Evolutionary conservation across 306 rosid species (phyloP).

Genomic region (Morella rubra): DNA sequence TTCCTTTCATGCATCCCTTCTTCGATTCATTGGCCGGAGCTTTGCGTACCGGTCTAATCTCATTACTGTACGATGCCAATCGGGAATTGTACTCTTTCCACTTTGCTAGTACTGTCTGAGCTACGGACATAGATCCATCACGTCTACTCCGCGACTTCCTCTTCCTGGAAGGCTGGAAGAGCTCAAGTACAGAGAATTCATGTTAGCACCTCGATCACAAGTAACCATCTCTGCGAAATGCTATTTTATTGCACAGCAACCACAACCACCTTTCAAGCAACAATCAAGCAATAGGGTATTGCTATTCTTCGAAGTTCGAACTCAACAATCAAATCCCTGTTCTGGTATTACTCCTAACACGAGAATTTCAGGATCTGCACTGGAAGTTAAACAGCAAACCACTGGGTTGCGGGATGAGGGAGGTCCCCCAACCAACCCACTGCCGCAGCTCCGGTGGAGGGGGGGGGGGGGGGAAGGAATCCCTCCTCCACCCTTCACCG

Average conservation of each 20-base stretch:
- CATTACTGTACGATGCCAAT: conserved; percentile 29
- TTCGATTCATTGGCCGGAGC: conserved; percentile 78
- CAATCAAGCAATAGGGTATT: conserved; percentile 3
- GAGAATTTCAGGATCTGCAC: conserved; percentile 35
- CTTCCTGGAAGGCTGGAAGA: conserved; percentile 68
- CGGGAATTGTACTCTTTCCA: conserved; percentile 62
- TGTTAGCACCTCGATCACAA: conserved; percentile 34
- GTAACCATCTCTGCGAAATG: conserved; percentile 43
- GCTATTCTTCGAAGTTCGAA: conserved; percentile 7
- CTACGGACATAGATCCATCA: conserved; percentile 49
- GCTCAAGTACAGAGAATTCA: conserved; percentile 30
- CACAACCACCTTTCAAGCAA: conserved; percentile 16
- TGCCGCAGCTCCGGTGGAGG: too few species aligned
- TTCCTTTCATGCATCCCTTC: conserved; percentile 97
- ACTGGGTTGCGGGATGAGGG: too few species aligned
- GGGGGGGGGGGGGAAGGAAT: too few species aligned
- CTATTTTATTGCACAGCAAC: background rate
- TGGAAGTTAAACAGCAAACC: background rate
- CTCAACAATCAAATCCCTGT: conserved; percentile 6
- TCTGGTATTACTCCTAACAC: background rate
- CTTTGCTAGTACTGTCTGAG: conserved; percentile 65
- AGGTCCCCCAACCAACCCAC: too few species aligned
- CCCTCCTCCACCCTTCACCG: too few species aligned
- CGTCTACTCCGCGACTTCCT: conserved; percentile 62
- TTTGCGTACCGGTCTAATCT: conserved; percentile 37